A percentile compares a stretch with the other conserved stretches of the same genome.
phyloP scores from a whole-genome alignment of 169 alveolate species.

The Pseudocohnilembus persalinus region DNA sequence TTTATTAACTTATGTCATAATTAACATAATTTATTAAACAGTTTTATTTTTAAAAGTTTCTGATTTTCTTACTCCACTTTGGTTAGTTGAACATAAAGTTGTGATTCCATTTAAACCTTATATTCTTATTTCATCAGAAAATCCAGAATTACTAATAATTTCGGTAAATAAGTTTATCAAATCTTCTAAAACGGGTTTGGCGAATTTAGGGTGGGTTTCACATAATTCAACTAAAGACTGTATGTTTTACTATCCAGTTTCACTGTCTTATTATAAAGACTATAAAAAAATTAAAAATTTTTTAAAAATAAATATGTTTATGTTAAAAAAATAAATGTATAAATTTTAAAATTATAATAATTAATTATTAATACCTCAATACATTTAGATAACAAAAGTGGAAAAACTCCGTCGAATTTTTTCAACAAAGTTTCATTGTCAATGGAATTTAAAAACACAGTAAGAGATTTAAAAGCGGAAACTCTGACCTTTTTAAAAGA shows the following conservation, averaged over 20 bases:
- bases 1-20: constrained; percentile 29
- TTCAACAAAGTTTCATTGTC: constrained; percentile 35
- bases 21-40: constrained; percentile 20
- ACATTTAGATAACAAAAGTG: constrained; percentile 26
- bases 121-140: constrained; percentile 22
- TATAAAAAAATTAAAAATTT: too few relatives aligned
- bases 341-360: too few relatives aligned
- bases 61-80: constrained; percentile 33
- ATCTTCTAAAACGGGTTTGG: constrained; percentile 21
- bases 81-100: constrained; percentile 20
- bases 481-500: constrained; percentile 40
- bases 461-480: constrained; percentile 27
- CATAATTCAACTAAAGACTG: constrained; percentile 33
- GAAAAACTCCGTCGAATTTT: constrained; percentile 26
- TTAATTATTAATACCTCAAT: constrained; percentile 16
- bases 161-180: constrained; percentile 35
- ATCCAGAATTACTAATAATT: constrained; percentile 1
- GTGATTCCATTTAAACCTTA: constrained; percentile 34
- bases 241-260: constrained; percentile 23
- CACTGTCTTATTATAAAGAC: constrained; percentile 32
- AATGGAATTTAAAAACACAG: constrained; percentile 29
- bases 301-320: background rate
- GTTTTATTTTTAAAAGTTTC: constrained; percentile 32
- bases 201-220: constrained; percentile 42
- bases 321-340: too few relatives aligned